phyloP scores from a whole-genome alignment of 1,139 yeast genomes.

The Yamadazyma taylorii region DNA sequence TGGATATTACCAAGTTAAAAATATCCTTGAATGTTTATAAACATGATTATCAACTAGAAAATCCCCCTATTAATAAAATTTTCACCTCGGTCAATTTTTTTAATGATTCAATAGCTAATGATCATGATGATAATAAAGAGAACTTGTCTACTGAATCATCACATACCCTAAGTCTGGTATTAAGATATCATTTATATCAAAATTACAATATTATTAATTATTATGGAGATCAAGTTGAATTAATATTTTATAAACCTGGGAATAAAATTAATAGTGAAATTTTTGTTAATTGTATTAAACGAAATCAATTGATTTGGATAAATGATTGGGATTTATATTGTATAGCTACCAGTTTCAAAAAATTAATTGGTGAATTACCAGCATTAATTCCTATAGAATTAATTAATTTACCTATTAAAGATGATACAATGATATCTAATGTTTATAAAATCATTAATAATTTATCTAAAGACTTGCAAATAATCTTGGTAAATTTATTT shows the following conservation, averaged over 20 bases:
- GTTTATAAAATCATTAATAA: conserved; percentile 16
- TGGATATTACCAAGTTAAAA: conserved; percentile 76
- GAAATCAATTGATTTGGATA: conserved; percentile 57
- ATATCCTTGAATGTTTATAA: conserved; percentile 74
- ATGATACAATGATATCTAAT: conserved; percentile 39
- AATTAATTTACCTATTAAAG: conserved; percentile 49
- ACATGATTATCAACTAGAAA: conserved; percentile 35
- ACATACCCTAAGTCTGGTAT: conserved; percentile 11
- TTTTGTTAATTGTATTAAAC: conserved; percentile 50
- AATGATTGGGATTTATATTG: conserved; percentile 66
- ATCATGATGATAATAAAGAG: conserved; percentile 1
- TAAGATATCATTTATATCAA: conserved; percentile 47
- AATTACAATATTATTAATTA: conserved; percentile 38
- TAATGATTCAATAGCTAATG: not conserved
- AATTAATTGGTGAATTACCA: conserved; percentile 46
- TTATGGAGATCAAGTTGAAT: conserved; percentile 45
- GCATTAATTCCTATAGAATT: conserved; percentile 46
- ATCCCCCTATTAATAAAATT: conserved; percentile 5
- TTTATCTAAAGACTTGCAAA: conserved; percentile 10
- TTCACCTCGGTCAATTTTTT: conserved; percentile 1
- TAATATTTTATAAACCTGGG: conserved; percentile 60
- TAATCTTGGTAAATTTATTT: conserved; percentile 13
- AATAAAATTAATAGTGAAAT: conserved; percentile 51
- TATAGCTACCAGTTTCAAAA: conserved; percentile 53
- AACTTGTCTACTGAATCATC: not conserved